Evolutionary conservation across 805 yeast genomes (phyloP).

Genomic region (Lipomyces spencermartinsiae): DNA sequence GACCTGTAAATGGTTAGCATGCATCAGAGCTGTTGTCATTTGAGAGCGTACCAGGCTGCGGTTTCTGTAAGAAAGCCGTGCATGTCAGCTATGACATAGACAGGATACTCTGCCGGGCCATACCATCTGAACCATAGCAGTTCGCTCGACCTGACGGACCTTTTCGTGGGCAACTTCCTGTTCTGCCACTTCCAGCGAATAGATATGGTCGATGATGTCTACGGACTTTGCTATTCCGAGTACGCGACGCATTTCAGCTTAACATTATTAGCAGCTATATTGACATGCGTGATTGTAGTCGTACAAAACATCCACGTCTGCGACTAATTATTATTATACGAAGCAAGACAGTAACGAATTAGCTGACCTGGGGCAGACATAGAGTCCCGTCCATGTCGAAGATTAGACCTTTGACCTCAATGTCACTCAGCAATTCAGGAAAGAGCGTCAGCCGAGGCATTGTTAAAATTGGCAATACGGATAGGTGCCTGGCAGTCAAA

Average conservation of each 20-base stretch:
- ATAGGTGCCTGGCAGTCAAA: neutral
- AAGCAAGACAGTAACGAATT: neutral
- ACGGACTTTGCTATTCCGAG: constrained; percentile 54
- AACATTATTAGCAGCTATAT: constrained; percentile 24
- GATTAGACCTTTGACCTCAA: constrained; percentile 57
- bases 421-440: constrained; percentile 27
- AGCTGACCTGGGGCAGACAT: constrained; percentile 60
- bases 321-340: neutral
- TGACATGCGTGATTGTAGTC: constrained; percentile 10
- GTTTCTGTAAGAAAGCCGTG: constrained; percentile 30
- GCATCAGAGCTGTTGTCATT: neutral
- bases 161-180: constrained; percentile 54
- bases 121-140: constrained; percentile 65
- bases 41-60: constrained; percentile 45
- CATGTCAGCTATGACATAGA: constrained; percentile 1
- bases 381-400: constrained; percentile 86
- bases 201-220: constrained; percentile 63
- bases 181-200: constrained; percentile 50
- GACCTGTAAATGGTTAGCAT: constrained; percentile 47
- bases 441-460: constrained; percentile 33
- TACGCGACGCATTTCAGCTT: constrained; percentile 63
- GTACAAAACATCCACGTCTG: constrained; percentile 57
- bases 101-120: constrained; percentile 1
- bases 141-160: constrained; percentile 61
- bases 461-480: neutral